phyloP scores from a whole-genome alignment of 164 flowering plant genomes.

The Aristolochia fimbriata region DNA sequence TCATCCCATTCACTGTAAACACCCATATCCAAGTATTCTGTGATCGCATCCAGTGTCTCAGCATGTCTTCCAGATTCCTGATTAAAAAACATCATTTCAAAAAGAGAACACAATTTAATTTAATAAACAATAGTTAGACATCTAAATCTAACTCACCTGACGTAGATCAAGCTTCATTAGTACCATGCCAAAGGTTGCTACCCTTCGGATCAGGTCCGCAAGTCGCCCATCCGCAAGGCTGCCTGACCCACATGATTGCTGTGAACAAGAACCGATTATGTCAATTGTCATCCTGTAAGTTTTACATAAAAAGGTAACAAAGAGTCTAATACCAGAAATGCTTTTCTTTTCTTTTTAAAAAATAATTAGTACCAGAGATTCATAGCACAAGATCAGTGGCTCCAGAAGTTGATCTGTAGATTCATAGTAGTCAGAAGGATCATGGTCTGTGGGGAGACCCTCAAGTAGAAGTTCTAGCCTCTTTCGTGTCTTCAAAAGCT shows the following conservation, averaged over 20 bases:
- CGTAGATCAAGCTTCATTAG: constrained; percentile 96
- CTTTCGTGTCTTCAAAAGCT: constrained; percentile 70
- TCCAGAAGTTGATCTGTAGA: constrained; percentile 70
- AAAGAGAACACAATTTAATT: neutral
- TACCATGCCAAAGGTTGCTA: constrained; percentile 83
- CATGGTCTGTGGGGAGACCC: constrained; percentile 79
- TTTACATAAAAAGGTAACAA: constrained; percentile 1
- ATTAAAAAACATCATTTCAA: neutral
- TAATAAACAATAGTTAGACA: neutral
- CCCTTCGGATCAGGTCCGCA: constrained; percentile 84
- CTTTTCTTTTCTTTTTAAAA: constrained; percentile 8
- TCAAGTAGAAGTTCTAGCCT: constrained; percentile 81
- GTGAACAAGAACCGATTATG: constrained; percentile 14
- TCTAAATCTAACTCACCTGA: constrained; percentile 43
- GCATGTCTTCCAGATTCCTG: constrained; percentile 95
- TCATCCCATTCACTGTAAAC: constrained; percentile 93
- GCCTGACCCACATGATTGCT: constrained; percentile 88
- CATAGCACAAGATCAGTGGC: constrained; percentile 76
- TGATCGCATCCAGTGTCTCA: constrained; percentile 84
- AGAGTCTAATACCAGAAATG: neutral
- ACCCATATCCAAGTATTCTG: constrained; percentile 83
- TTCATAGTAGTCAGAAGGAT: constrained; percentile 71
- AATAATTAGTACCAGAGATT: constrained; percentile 97
- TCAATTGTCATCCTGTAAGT: constrained; percentile 1
- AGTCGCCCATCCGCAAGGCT: constrained; percentile 90